phyloP scores from a whole-genome alignment of 257 asterid species.

The Ajuga chamaepitys region DNA sequence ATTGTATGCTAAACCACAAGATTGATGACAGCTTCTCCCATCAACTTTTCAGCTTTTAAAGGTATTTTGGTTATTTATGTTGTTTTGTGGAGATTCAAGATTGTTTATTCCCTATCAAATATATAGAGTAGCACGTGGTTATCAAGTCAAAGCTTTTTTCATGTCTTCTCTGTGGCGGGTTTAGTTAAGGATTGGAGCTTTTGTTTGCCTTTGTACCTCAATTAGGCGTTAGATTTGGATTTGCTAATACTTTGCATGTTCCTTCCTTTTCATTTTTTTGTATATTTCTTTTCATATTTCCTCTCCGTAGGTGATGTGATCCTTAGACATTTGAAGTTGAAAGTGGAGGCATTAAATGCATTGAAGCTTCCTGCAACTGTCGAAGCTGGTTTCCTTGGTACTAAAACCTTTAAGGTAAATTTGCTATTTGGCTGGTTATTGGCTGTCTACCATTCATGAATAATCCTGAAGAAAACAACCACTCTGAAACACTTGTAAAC shows the following conservation, averaged over 20 bases:
- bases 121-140: too few relatives aligned
- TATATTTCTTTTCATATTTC: too few relatives aligned
- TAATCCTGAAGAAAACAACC: not conserved
- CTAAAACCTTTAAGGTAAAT: conserved; percentile 87
- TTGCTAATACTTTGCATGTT: conserved; percentile 9
- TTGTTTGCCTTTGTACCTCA: conserved; percentile 4
- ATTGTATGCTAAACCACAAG: too few relatives aligned
- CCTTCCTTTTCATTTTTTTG: conserved; percentile 14
- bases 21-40: too few relatives aligned
- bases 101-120: too few relatives aligned
- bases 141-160: too few relatives aligned
- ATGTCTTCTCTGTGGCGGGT: not conserved
- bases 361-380: conserved; percentile 90
- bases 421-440: not conserved
- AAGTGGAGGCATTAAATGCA: conserved; percentile 93
- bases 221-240: conserved; percentile 9
- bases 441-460: not conserved
- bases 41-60: too few relatives aligned
- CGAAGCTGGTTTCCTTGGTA: conserved; percentile 93
- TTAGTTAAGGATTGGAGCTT: too few relatives aligned
- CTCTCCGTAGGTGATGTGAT: conserved; percentile 75
- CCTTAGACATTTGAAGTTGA: conserved; percentile 84
- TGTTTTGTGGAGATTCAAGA: too few relatives aligned
- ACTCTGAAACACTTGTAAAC: too few relatives aligned
- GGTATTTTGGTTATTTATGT: too few relatives aligned